A percentile compares a stretch with the other conserved stretches of the same genome.
Conservation (phyloP, 257 asterid genomes). For the Solanum dulcamara region DNA sequence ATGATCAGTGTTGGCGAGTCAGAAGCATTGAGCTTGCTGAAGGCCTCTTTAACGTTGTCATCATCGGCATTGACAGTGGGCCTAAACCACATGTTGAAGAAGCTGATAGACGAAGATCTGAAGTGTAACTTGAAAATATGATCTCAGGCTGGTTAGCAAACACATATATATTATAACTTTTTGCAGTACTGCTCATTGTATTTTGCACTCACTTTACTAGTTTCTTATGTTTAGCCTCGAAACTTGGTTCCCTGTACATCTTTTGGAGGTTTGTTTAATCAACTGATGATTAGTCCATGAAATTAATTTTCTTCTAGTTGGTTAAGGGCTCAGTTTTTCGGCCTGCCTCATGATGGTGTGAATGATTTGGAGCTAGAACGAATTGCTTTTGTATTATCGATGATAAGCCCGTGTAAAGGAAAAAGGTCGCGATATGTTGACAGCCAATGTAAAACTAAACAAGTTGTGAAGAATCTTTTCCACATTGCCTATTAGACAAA, state of each 20-base stretch:
- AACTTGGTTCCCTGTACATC: background rate
- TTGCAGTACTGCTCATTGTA: background rate
- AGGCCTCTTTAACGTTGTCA: background rate
- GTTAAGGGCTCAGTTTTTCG: background rate
- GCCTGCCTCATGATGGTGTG: too few relatives aligned
- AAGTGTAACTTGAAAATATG: background rate
- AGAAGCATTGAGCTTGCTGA: background rate
- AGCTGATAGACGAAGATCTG: background rate
- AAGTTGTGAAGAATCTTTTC: too few relatives aligned
- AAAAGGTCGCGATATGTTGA: too few relatives aligned
- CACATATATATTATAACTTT: background rate
- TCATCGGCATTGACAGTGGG: slow-evolving; percentile 1
- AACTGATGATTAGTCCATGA: background rate
- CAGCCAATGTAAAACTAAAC: too few relatives aligned
- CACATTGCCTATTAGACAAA: too few relatives aligned
- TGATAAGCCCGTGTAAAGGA: too few relatives aligned
- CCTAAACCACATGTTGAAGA: background rate
- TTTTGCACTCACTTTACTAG: background rate
- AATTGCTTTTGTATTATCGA: too few relatives aligned
- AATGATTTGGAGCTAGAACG: too few relatives aligned
- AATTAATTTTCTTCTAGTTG: background rate
- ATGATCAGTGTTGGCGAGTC: background rate
- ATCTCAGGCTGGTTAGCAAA: background rate
- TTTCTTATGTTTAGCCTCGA: background rate
- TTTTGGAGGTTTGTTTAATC: background rate